Evolutionary conservation across 148 eudicot species (phyloP).

Genomic region (Chenopodium quinoa): DNA sequence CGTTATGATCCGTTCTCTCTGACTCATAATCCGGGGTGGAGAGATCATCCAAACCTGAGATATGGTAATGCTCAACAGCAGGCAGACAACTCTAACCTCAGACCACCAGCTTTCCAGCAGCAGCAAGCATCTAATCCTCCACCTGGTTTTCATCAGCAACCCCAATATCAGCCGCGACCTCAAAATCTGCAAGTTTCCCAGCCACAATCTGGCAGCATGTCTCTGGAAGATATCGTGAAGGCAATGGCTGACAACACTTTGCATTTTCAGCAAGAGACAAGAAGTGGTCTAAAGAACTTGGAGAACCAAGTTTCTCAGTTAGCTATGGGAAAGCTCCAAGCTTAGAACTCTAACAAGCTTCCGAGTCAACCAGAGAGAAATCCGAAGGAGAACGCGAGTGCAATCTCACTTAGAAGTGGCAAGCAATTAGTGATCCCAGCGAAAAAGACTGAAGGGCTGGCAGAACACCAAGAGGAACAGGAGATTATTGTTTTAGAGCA

Average conservation of each 20-base stretch:
- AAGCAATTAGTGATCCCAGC: not conserved
- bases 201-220: too few species aligned
- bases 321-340: too few species aligned
- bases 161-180: not conserved
- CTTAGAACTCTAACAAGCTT: too few species aligned
- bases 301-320: too few species aligned
- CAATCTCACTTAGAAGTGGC: not conserved
- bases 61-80: not conserved
- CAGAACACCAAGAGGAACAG: not conserved
- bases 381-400: too few species aligned
- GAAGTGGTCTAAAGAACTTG: too few species aligned
- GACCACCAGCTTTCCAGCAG: not conserved
- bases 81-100: not conserved
- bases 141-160: not conserved
- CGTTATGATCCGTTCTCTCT: not conserved
- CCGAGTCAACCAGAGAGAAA: too few species aligned
- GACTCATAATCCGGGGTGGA: constrained; percentile 14
- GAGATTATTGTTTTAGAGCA: not conserved
- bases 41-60: constrained; percentile 13
- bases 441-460: not conserved
- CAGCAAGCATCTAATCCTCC: not conserved
- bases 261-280: too few species aligned
- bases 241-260: too few species aligned
- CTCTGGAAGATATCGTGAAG: too few species aligned
- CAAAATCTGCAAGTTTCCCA: too few species aligned